These are phyloP conservation scores for Pseudogymnoascus sp. DNA, from an alignment of 2,329 filamentous ascomycete genomes.

Conservation along the genomic window DNA sequence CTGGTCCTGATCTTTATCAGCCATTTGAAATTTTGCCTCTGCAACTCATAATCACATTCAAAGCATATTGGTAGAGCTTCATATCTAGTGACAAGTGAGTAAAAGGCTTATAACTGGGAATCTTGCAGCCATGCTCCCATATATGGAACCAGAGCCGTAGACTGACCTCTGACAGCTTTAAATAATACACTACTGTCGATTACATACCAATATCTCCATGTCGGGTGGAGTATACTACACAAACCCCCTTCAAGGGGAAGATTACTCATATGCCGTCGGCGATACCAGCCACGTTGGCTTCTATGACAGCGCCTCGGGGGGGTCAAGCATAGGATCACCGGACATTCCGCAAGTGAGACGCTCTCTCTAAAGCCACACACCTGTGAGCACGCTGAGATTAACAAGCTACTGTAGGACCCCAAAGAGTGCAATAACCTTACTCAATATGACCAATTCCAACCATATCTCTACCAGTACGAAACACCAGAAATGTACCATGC, in stretches of 20 bases:
- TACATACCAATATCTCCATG: background rate
- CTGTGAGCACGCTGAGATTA: background rate
- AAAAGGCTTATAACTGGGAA: background rate
- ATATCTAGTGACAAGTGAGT: background rate
- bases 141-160: background rate
- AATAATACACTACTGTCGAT: background rate
- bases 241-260: background rate
- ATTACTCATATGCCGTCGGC: background rate
- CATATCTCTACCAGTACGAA: conserved; percentile 21
- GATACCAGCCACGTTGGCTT: background rate
- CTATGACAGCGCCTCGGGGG: background rate
- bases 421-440: background rate
- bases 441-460: background rate
- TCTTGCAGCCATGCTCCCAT: background rate
- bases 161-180: background rate
- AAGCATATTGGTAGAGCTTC: background rate
- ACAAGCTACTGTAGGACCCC: background rate
- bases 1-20: background rate
- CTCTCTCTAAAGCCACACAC: background rate
- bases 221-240: conserved; percentile 1
- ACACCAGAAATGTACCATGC: conserved; percentile 21
- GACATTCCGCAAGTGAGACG: background rate
- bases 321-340: background rate
- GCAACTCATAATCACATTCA: background rate
- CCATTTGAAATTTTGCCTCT: background rate